Conservation (phyloP, 2,329 filamentous ascomycete genomes). For the Diaporthe capsici region DNA sequence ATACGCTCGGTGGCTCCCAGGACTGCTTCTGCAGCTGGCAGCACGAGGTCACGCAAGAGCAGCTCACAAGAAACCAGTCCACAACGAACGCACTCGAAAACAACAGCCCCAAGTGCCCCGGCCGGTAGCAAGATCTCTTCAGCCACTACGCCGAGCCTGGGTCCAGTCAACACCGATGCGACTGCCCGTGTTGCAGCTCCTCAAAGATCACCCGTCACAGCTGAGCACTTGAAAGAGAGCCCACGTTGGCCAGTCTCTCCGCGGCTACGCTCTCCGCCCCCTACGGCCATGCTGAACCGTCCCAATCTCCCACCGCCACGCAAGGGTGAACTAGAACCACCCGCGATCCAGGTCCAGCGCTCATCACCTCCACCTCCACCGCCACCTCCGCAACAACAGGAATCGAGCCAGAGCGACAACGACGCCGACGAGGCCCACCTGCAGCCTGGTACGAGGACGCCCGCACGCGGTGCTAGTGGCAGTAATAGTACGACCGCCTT, state of each 20-base stretch:
- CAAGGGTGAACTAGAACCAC: conserved; percentile 65
- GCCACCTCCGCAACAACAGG: conserved; percentile 59
- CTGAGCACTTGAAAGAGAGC: conserved; percentile 66
- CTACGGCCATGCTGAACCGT: conserved; percentile 59
- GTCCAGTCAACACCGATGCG: conserved; percentile 72
- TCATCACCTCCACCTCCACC: conserved; percentile 57
- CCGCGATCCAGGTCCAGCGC: conserved; percentile 67
- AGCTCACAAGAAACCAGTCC: conserved; percentile 76
- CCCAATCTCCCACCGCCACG: conserved; percentile 60
- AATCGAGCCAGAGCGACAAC: conserved; percentile 60
- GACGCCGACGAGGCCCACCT: conserved; percentile 66
- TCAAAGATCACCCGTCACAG: conserved; percentile 69
- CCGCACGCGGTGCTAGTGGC: conserved; percentile 70
- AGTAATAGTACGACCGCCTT: conserved; percentile 67
- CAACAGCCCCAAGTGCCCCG: conserved; percentile 71
- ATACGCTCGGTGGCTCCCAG: conserved; percentile 51
- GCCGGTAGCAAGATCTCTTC: conserved; percentile 79
- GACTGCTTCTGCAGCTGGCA: conserved; percentile 52
- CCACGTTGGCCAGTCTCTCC: conserved; percentile 85
- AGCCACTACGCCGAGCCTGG: conserved; percentile 76
- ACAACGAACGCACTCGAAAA: conserved; percentile 61
- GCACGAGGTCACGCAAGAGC: conserved; percentile 73
- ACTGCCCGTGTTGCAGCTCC: conserved; percentile 73
- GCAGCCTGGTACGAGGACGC: conserved; percentile 71
- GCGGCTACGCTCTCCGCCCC: conserved; percentile 82